Base-by-base conservation (phyloP, 257 asterid genomes). In the Striga asiatica region DNA sequence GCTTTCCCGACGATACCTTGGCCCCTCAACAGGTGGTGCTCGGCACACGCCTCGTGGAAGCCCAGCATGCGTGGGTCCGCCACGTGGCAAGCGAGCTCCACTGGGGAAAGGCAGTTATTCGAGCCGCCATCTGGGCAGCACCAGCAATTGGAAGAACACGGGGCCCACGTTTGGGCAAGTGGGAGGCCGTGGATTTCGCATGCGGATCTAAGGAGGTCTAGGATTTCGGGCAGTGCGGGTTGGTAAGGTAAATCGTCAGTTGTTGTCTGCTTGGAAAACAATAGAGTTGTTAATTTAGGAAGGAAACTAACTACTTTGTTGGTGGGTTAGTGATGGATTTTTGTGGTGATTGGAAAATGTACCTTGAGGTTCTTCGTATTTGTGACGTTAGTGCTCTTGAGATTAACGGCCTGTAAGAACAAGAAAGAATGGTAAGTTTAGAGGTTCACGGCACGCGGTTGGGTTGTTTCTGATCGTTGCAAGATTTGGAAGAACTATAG, bases 81-180 rank as follows among this genome's bases (percentile, higher is more conserved):
- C 41, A 81, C 27, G 68, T 69, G 78, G 75, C 93, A 83, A 48
- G 92, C 91, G 10, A 82, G 87, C 49, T 83, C 95, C 61, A 84
- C 92, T 0, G 94, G 83, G 8, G 96, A 81, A 28, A 84, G 66
- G 23, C 92, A 87, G 66, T 59, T 78, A 62, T 56, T 58, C 11
- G 76, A 67, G 69, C 78, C 82, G 38, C 84, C 94, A n/a, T 91
- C 92, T 6, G 87, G 68, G 70, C 77, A 91, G 62, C 88, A 66
- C 50, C 87, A 75, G 18, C 95, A 94, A 91, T 71, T 83, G 98
- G 54, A 75, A 58, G 38, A 56, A 68, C 98, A 91, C 0, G 87
- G 73, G 51, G 80, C 81, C 98, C 98, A 91, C 4, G 95, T 72
- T 71, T 91, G 98, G 60, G 95, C 96, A 57, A 87, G 72, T 2